A percentile compares a stretch with the other conserved stretches of the same genome.
phyloP scores from a whole-genome alignment of 306 rosid genomes.

The Lagenaria siceraria region DNA sequence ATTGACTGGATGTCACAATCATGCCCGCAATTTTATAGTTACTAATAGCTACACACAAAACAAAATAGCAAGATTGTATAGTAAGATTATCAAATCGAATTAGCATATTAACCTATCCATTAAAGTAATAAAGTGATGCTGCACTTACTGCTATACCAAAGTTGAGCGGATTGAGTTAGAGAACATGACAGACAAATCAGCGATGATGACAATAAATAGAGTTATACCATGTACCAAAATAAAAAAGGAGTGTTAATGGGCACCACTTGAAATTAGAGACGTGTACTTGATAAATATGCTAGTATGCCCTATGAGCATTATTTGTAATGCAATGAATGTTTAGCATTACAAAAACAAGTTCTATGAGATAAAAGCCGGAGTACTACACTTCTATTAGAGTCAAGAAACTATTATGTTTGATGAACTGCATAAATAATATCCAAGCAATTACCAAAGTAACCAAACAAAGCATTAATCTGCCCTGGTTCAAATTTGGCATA shows the following conservation, averaged over 20 bases:
- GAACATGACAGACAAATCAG: neutral
- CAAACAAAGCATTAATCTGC: neutral
- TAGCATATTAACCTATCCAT: neutral
- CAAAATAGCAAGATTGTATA: slow-evolving; percentile 5
- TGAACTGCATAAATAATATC: neutral
- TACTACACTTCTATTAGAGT: neutral
- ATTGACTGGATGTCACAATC: neutral
- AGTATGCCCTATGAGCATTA: neutral
- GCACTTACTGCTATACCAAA: neutral
- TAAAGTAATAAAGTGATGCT: neutral
- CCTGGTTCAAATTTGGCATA: neutral
- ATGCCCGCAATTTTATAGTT: neutral
- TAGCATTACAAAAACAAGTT: neutral
- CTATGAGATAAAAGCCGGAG: neutral
- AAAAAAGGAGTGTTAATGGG: neutral
- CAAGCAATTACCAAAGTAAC: neutral
- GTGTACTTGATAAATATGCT: neutral
- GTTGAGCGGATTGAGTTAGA: neutral
- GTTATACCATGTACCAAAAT: neutral
- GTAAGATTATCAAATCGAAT: neutral
- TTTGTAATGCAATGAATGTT: neutral
- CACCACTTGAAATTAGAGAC: neutral
- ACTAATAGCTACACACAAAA: neutral
- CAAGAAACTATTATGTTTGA: neutral
- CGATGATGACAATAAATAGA: neutral